phyloP scores from a whole-genome alignment of 148 eudicot species.

The Nepenthes mirabilis region DNA sequence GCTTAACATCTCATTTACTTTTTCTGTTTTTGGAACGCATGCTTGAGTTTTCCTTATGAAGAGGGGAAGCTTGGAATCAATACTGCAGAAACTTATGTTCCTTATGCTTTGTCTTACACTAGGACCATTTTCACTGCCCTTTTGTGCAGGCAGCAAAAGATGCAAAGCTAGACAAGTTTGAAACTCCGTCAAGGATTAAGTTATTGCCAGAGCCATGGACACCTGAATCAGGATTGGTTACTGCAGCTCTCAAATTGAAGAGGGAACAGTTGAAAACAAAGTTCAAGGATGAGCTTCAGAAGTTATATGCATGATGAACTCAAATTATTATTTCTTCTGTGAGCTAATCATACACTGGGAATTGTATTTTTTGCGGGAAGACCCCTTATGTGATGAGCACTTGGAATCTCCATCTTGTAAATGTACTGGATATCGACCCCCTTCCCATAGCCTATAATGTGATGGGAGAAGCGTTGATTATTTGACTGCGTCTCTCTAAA shows the following conservation, averaged over 20 bases:
- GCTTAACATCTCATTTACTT: too few relatives aligned
- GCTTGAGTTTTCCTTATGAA: too few relatives aligned
- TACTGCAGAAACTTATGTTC: too few relatives aligned
- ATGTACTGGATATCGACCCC: too few relatives aligned
- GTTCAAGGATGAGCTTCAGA: slow-evolving; percentile 63
- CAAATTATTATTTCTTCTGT: too few relatives aligned
- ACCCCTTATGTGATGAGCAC: too few relatives aligned
- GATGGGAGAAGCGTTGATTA: too few relatives aligned
- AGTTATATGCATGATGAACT: slow-evolving; percentile 29
- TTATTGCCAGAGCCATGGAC: slow-evolving; percentile 84
- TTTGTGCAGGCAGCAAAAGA: slow-evolving; percentile 54
- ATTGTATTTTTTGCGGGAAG: neutral
- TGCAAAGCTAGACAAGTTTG: slow-evolving; percentile 71
- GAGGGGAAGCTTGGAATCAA: too few relatives aligned
- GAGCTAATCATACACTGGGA: neutral
- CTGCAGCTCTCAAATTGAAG: slow-evolving; percentile 85
- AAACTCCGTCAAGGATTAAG: slow-evolving; percentile 68
- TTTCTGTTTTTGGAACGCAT: too few relatives aligned
- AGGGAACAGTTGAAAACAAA: slow-evolving; percentile 78
- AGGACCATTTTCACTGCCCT: neutral
- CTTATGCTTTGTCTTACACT: slow-evolving; percentile 1
- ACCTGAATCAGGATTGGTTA: slow-evolving; percentile 86
- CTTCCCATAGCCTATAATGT: too few relatives aligned
- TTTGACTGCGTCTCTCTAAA: too few relatives aligned
- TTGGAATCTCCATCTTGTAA: too few relatives aligned